Evolutionary conservation across 129 eudicot genomes (phyloP).

Genomic region (Centrapalus pauciflorus): DNA sequence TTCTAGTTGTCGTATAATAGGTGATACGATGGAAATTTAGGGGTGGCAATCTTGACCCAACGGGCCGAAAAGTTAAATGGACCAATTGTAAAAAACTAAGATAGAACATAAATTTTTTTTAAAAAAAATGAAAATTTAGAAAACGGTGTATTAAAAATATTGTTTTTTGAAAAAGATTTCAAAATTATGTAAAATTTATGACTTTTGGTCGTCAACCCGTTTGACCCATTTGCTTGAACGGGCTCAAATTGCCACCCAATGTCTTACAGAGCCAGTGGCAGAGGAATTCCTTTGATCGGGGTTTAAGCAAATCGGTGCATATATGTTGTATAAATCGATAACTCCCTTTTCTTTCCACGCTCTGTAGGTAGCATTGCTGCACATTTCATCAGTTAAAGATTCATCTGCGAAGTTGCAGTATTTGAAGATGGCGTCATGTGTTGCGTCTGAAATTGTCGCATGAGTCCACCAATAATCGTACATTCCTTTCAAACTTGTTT

Average conservation of each 20-base stretch:
- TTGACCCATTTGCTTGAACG: no score
- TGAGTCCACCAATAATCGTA: constrained; percentile 43
- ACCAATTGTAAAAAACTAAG: no score
- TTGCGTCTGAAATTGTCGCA: constrained; percentile 39
- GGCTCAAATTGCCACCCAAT: no score
- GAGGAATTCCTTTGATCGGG: constrained; percentile 11
- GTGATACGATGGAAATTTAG: not conserved
- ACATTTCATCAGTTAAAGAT: not conserved
- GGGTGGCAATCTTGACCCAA: no score
- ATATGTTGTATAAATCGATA: constrained; percentile 40
- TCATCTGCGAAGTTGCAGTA: constrained; percentile 24
- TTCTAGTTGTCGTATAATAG: not conserved
- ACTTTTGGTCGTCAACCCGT: no score
- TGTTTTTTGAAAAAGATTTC: no score
- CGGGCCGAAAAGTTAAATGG: no score
- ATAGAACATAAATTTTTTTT: no score
- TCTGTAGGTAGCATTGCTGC: not conserved
- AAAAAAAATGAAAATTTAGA: no score
- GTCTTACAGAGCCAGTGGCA: constrained; percentile 27
- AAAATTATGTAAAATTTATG: no score
- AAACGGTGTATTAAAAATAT: no score
- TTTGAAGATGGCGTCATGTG: constrained; percentile 28
- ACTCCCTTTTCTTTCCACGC: constrained; percentile 19
- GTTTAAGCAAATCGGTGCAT: constrained; percentile 35
- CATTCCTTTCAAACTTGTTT: constrained; percentile 19